These are phyloP conservation scores for Rhodomyrtus tomentosa DNA, from an alignment of 345 rosid genomes.

Conservation along the genomic window DNA sequence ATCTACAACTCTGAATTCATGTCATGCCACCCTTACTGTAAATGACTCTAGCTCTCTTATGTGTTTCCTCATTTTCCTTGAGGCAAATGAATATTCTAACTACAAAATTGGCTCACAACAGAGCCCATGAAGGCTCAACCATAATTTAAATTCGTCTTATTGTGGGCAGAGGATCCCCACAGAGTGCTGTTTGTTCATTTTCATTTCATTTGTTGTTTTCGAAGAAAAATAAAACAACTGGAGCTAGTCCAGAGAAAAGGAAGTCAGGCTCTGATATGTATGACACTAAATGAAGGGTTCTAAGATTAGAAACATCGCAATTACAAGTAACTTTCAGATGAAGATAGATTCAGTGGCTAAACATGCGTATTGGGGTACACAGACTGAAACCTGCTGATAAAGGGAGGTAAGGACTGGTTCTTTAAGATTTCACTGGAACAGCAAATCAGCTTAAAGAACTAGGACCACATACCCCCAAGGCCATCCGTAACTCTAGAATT, in stretches of 20 bases:
- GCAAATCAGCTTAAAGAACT: background rate
- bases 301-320: background rate
- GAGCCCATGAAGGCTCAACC: background rate
- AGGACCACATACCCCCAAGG: slow-evolving; percentile 7
- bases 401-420: background rate
- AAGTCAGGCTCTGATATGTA: background rate
- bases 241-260: background rate
- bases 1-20: background rate
- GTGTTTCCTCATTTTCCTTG: background rate
- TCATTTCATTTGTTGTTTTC: background rate
- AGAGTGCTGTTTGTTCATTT: background rate
- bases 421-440: background rate
- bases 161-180: background rate
- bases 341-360: background rate
- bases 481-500: slow-evolving; percentile 17
- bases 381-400: background rate
- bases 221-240: background rate
- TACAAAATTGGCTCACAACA: background rate
- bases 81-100: background rate
- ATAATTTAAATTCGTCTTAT: background rate
- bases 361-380: background rate
- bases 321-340: background rate
- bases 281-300: background rate
- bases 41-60: background rate
- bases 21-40: background rate